These are phyloP conservation scores for Coniochaeta sp. DNA, from an alignment of 2,329 filamentous ascomycete species.

Conservation along the genomic window DNA sequence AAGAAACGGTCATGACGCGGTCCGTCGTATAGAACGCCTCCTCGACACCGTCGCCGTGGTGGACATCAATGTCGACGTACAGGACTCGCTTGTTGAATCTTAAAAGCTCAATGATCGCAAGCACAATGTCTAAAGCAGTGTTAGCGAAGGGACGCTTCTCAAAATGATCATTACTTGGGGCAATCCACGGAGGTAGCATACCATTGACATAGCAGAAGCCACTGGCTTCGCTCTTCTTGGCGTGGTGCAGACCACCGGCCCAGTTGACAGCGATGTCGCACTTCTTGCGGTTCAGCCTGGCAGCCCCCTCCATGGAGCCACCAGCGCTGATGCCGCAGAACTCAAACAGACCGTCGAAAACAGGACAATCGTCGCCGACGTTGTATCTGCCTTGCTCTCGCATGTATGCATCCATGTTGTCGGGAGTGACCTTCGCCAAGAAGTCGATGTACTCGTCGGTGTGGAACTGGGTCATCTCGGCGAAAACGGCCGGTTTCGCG, in stretches of 20 bases:
- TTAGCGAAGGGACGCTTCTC: conserved; percentile 4
- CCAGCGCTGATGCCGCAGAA: conserved; percentile 94
- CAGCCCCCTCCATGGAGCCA: conserved; percentile 87
- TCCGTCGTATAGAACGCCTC: conserved; percentile 81
- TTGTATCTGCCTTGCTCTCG: conserved; percentile 93
- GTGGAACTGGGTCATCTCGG: conserved; percentile 92
- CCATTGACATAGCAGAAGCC: conserved; percentile 99
- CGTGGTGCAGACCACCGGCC: conserved; percentile 94
- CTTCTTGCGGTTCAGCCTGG: conserved; percentile 81
- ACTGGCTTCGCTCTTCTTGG: conserved; percentile 91
- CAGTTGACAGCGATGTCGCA: conserved; percentile 98
- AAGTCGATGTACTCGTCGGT: conserved; percentile 95
- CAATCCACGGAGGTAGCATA: conserved; percentile 32
- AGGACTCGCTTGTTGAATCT: conserved; percentile 90
- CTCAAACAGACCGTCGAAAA: conserved; percentile 96
- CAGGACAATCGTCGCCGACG: conserved; percentile 92
- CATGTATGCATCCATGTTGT: conserved; percentile 93
- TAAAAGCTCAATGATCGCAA: conserved; percentile 87
- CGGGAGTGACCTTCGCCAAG: conserved; percentile 87
- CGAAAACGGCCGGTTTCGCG: conserved; percentile 77
- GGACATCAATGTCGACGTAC: conserved; percentile 89
- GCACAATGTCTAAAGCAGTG: conserved; percentile 68
- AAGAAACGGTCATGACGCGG: conserved; percentile 86
- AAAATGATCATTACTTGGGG: background rate
- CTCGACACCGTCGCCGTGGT: conserved; percentile 80